Conservation (phyloP, 192 early-diverging fungal species). For the Coemansia sp. region DNA sequence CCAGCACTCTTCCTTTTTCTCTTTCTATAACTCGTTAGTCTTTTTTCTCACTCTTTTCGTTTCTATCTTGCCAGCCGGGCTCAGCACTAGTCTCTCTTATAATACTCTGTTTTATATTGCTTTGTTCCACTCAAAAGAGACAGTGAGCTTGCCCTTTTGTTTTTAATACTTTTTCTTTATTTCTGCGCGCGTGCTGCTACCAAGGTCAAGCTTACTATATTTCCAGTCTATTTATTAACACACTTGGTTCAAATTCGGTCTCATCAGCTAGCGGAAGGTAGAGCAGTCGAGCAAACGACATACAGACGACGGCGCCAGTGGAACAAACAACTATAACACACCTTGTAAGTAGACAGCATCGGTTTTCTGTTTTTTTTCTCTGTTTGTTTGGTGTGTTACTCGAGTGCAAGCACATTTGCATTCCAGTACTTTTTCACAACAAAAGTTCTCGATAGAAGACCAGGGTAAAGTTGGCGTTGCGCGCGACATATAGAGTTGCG, state of each 20-base stretch:
- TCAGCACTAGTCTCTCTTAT: neutral
- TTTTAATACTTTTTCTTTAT: slow-evolving; percentile 1
- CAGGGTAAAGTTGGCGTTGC: too few relatives aligned
- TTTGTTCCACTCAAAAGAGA: neutral
- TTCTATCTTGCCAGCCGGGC: neutral
- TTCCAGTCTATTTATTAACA: too few relatives aligned
- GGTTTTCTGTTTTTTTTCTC: too few relatives aligned
- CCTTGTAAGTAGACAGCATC: too few relatives aligned
- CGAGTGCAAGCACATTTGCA: too few relatives aligned
- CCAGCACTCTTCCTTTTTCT: neutral
- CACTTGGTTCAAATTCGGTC: neutral
- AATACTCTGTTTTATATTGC: slow-evolving; percentile 1
- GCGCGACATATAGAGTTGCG: too few relatives aligned
- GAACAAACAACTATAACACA: neutral
- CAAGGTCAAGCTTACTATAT: too few relatives aligned
- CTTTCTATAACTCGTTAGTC: neutral
- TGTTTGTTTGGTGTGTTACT: too few relatives aligned
- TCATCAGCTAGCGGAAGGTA: neutral
- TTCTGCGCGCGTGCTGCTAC: slow-evolving; percentile 1
- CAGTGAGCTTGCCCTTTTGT: neutral
- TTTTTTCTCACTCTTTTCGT: slow-evolving; percentile 2
- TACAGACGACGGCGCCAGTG: neutral
- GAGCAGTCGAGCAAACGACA: too few relatives aligned
- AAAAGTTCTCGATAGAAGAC: too few relatives aligned
- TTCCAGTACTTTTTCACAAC: too few relatives aligned